phyloP scores from a whole-genome alignment of 345 rosid genomes.

The Camelina neglecta region DNA sequence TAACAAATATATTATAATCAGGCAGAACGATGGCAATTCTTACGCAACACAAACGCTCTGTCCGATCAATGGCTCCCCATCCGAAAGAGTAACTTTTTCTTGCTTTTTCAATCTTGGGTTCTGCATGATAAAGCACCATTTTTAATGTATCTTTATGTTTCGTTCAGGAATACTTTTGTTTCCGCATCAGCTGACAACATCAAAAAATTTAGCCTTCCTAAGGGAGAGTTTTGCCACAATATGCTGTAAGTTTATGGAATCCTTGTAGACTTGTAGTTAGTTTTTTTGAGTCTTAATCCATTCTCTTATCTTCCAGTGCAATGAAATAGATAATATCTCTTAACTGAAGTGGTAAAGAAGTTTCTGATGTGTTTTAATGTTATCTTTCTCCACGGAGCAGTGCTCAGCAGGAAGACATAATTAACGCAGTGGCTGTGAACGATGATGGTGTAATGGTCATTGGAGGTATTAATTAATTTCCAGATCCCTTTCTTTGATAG shows the following conservation, averaged over 20 bases:
- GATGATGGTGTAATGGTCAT: slow-evolving; percentile 88
- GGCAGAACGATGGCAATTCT: slow-evolving; percentile 85
- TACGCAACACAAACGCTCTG: slow-evolving; percentile 86
- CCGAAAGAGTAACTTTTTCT: slow-evolving; percentile 66
- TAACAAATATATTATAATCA: slow-evolving; percentile 39
- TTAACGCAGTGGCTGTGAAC: slow-evolving; percentile 77
- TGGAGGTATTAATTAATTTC: slow-evolving; percentile 60
- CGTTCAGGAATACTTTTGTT: slow-evolving; percentile 74
- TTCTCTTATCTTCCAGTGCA: not conserved
- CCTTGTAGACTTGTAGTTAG: not conserved
- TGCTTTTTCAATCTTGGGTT: slow-evolving; percentile 20
- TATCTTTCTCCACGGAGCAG: slow-evolving; percentile 45
- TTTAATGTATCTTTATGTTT: slow-evolving; percentile 1
- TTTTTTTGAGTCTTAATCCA: not conserved
- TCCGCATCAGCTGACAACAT: slow-evolving; percentile 92
- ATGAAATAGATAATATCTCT: not conserved
- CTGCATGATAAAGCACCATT: slow-evolving; percentile 1
- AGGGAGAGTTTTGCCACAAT: slow-evolving; percentile 84
- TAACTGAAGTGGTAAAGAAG: not conserved
- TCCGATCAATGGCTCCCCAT: slow-evolving; percentile 86
- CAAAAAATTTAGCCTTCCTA: slow-evolving; percentile 85
- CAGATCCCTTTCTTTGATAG: slow-evolving; percentile 5
- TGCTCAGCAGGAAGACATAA: slow-evolving; percentile 81
- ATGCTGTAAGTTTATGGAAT: slow-evolving; percentile 76
- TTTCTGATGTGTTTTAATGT: not conserved